phyloP scores from a whole-genome alignment of 176 grass and related monocot species.

The Elaeis guineensis region DNA sequence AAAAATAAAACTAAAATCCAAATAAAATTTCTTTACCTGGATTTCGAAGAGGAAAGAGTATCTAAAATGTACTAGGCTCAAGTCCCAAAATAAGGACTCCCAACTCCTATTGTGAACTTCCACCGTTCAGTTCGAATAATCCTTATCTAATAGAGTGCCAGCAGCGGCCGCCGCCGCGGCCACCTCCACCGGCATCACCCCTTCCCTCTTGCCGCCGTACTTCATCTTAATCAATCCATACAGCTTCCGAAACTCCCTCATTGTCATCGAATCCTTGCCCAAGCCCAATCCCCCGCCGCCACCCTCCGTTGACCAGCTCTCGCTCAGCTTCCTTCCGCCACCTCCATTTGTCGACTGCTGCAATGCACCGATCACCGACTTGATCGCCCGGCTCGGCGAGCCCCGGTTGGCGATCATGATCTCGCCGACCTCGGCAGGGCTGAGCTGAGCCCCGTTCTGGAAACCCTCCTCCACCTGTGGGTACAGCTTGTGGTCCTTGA shows the following conservation, averaged over 20 bases:
- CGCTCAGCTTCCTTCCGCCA: conserved; percentile 20
- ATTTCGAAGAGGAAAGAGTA: too few relatives aligned
- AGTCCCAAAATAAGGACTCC: too few relatives aligned
- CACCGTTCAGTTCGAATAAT: too few relatives aligned
- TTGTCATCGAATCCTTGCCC: conserved; percentile 38
- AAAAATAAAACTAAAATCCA: too few relatives aligned
- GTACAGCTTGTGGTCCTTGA: conserved; percentile 96
- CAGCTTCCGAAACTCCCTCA: conserved; percentile 84
- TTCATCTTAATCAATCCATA: conserved; percentile 84
- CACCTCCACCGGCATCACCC: conserved; percentile 38
- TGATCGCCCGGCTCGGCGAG: conserved; percentile 73
- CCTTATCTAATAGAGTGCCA: conserved; percentile 2
- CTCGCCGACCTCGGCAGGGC: conserved; percentile 92
- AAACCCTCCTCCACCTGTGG: conserved; percentile 90
- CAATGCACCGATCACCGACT: conserved; percentile 69
- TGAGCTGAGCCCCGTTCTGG: conserved; percentile 62
- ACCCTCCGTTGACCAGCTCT: conserved; percentile 10
- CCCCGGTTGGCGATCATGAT: conserved; percentile 88
- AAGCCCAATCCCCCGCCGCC: conserved; percentile 22
- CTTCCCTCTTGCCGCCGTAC: conserved; percentile 52
- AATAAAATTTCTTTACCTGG: too few relatives aligned
- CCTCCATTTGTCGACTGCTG: conserved; percentile 26
- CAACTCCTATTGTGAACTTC: too few relatives aligned
- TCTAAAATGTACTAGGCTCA: too few relatives aligned
- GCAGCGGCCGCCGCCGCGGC: conserved; percentile 26